phyloP scores from a whole-genome alignment of 1,284 basidiomycete genomes.

The Earliella scabrosa region DNA sequence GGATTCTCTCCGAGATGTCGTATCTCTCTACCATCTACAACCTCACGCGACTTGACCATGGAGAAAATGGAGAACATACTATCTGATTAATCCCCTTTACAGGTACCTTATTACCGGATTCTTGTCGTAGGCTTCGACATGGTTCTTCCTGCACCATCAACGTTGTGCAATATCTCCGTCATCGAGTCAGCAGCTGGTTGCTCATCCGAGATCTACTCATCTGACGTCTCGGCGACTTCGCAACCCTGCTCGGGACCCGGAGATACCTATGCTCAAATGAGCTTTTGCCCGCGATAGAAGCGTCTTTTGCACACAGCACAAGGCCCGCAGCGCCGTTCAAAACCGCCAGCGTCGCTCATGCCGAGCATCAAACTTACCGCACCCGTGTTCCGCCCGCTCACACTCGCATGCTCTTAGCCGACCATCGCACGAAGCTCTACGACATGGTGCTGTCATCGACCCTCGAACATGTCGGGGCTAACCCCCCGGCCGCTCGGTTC shows the following conservation, averaged over 20 bases:
- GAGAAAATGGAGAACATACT: neutral
- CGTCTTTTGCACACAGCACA: neutral
- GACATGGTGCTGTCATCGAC: conserved; percentile 6
- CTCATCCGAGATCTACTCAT: neutral
- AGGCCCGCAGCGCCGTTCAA: neutral
- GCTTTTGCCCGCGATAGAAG: neutral
- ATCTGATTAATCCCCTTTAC: neutral
- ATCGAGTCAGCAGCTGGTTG: neutral
- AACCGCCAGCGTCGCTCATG: conserved; percentile 5
- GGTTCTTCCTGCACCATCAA: neutral
- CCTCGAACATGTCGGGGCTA: neutral
- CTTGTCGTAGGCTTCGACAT: neutral
- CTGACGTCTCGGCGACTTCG: neutral
- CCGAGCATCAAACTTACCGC: conserved; percentile 11
- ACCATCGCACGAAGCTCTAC: conserved; percentile 24
- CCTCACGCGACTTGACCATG: neutral
- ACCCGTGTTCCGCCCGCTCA: conserved; percentile 11
- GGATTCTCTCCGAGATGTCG: conserved; percentile 8
- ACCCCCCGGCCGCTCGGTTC: conserved; percentile 13
- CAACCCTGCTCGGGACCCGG: neutral
- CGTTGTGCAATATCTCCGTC: neutral
- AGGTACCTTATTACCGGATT: neutral
- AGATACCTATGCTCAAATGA: too few species aligned
- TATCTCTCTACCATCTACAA: conserved; percentile 2
- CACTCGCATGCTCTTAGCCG: conserved; percentile 13